Evolutionary conservation across 1,284 basidiomycete genomes (phyloP).

Genomic region (Pseudozyma thailandica): DNA sequence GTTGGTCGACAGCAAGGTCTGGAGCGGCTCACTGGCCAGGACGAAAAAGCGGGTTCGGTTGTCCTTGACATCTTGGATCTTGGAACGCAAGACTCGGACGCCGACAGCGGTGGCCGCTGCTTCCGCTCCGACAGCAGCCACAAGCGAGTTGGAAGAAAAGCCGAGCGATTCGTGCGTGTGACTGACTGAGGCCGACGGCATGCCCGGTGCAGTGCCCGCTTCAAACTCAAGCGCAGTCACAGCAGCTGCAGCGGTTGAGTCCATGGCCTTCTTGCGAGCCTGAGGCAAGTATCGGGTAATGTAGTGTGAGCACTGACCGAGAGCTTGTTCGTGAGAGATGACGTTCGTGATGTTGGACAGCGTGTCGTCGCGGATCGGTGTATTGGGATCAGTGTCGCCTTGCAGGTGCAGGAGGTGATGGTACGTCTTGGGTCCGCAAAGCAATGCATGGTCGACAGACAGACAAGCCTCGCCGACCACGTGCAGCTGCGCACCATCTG

Average conservation of each 20-base stretch:
- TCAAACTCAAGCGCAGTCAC: slow-evolving; percentile 46
- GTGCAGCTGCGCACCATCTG: slow-evolving; percentile 29
- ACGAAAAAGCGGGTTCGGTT: slow-evolving; percentile 49
- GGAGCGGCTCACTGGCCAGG: slow-evolving; percentile 39
- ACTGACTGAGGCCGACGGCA: slow-evolving; percentile 19
- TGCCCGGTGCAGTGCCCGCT: slow-evolving; percentile 40
- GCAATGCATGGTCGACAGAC: slow-evolving; percentile 41
- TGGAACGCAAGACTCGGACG: slow-evolving; percentile 31
- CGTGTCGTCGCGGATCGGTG: slow-evolving; percentile 39
- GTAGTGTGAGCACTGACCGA: slow-evolving; percentile 47
- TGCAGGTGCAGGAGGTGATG: slow-evolving; percentile 44
- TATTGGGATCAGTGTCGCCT: slow-evolving; percentile 32
- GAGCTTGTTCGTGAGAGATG: slow-evolving; percentile 52
- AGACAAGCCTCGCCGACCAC: slow-evolving; percentile 45
- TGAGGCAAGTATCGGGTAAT: slow-evolving; percentile 45
- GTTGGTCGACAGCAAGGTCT: slow-evolving; percentile 20
- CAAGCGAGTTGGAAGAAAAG: slow-evolving; percentile 36
- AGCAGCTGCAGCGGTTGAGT: slow-evolving; percentile 47
- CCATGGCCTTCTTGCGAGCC: slow-evolving; percentile 44
- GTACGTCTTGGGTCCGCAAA: slow-evolving; percentile 49
- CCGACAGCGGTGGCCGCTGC: slow-evolving; percentile 23
- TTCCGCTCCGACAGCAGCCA: slow-evolving; percentile 43
- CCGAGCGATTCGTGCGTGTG: slow-evolving; percentile 39
- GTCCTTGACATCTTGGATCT: slow-evolving; percentile 47
- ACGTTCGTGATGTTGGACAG: slow-evolving; percentile 52